Evolutionary conservation across 2,329 filamentous ascomycete species (phyloP).

Genomic region (Elsinoe fawcettii): DNA sequence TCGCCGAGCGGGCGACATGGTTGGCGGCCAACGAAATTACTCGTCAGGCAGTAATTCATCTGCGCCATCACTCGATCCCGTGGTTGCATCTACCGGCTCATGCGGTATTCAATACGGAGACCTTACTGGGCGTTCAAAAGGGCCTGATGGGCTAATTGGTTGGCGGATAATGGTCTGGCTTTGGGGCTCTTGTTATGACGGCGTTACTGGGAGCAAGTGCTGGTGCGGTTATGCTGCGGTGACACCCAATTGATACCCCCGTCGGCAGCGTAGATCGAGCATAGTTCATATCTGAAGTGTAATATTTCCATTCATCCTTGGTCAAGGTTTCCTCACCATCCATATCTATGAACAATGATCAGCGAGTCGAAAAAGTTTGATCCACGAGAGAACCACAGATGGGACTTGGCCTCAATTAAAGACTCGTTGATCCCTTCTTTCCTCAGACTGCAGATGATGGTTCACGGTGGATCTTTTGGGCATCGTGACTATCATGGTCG

Average conservation of each 20-base stretch:
- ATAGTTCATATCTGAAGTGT: not conserved
- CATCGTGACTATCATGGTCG: slow-evolving; percentile 2
- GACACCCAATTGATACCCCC: slow-evolving; percentile 11
- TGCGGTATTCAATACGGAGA: not conserved
- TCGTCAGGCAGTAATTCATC: slow-evolving; percentile 2
- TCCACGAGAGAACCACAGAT: not conserved
- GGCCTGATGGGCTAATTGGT: slow-evolving; percentile 6
- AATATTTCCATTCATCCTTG: not conserved
- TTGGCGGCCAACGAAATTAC: slow-evolving; percentile 4
- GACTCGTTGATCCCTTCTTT: slow-evolving; percentile 1
- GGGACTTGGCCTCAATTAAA: slow-evolving; percentile 9
- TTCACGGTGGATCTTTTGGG: slow-evolving; percentile 13
- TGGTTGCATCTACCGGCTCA: not conserved
- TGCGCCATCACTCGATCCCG: not conserved
- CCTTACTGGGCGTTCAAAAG: not conserved
- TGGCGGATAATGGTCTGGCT: not conserved
- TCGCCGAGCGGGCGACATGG: not conserved
- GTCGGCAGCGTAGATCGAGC: not conserved
- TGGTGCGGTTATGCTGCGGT: slow-evolving; percentile 1
- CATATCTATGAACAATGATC: not conserved
- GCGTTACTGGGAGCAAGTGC: not conserved
- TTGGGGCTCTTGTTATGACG: not conserved
- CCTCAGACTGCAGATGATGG: slow-evolving; percentile 8
- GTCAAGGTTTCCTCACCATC: slow-evolving; percentile 3
- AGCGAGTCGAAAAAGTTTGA: slow-evolving; percentile 1